Base-by-base conservation (phyloP, 2,329 filamentous ascomycete species). In the Pochonia chlamydosporia region DNA sequence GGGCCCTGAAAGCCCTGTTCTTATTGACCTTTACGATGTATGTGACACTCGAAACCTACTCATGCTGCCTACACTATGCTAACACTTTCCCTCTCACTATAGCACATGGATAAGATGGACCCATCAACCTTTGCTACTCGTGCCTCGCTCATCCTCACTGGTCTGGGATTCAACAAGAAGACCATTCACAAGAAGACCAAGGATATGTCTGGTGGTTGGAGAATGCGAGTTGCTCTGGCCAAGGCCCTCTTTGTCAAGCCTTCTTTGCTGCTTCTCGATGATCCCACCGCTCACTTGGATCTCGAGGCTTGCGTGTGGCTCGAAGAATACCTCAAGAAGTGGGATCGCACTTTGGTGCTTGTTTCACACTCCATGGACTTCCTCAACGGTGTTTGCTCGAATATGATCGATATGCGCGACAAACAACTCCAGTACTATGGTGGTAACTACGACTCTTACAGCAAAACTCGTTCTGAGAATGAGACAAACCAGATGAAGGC, bases 181-280 rank as follows among this genome's bases (percentile, higher is more conserved):
- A 99, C 95, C 48, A 97, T 99, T 65, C 77, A 95, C 71, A 99
- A 99, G 82, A 96, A 95, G 84, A 99, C 95, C 61, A 99, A 97
- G 82, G 95, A 99, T 70, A 99, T 99, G 95, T 99, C 93, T 56
- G 93, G 93, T 89, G 93, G 93, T 61, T 99, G 93, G 93, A 85
- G 92, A 78, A 99, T 99, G 93, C 89, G 95, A 81, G 93, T 99
- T 50, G 93, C 93, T 49, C 84, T 99, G 52, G 93, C 81, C 66
- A 96, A 97, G 79, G 93, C 93, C 49, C 85, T 99, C 45, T 99
- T 99, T 76, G 92, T 99, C 73, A 95, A 95, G 81, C 93, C 95
- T 30, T 93, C 90, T 16, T 79, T 99, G 49, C 83, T 99, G 43
- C 81, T 99, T 56, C 90, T 99, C 62, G 93, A 99, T 67, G 93